Evolutionary conservation across 768 basidiomycete genomes (phyloP), one percentile per base, ranked within the genome.

Genomic region (Naganishia vaughanmartiniae): DNA sequence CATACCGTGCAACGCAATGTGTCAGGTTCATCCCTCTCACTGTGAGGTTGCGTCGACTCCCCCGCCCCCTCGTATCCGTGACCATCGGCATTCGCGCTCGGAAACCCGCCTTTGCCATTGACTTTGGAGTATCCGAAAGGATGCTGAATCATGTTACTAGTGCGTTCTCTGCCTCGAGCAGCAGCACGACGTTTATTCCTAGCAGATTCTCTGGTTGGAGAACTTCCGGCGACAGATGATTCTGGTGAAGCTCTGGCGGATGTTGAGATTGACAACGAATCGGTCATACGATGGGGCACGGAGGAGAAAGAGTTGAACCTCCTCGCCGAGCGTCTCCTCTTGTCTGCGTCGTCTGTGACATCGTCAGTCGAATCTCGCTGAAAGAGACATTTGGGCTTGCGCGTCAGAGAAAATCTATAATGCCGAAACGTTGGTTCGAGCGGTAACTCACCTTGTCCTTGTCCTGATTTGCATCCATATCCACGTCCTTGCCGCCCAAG

Each of bases 151-250:
- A 63, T 63, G 26, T 45, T 45, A 26, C 39, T 45, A 9, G 60
- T 63, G 21, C 60, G 60, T 42, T 63, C 60, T 63, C 39, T 63
- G 24, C 60, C 60, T 6, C 60, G 60, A 28, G 60, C 60, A 9
- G 60, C 60, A 10, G 60, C 60, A 4, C 60, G 60, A 7, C 60
- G 60, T 15, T 39, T 63, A 26, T 63, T 45, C 39, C 60, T 42
- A 26, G 36, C 15, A 24, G 60, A 17, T 46, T 39, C 33, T 45
- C 42, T 63, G 0, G 60, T 46, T 15, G 60, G 60, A 2, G 60
- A 63, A 15, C n/a, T 63, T 42, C 42, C 60, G 17, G 24, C n/a
- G 4, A 26, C 39, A 1, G 60, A 63, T 2, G 60, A 26, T 14
- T 39, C 42, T 11, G 60, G 60, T 2, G 60, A 63, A 1, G 39